A percentile compares a stretch with the other conserved stretches of the same genome.
Evolutionary conservation across 2,329 filamentous ascomycete species (phyloP).

Genomic region (Hypoxylon sp.): DNA sequence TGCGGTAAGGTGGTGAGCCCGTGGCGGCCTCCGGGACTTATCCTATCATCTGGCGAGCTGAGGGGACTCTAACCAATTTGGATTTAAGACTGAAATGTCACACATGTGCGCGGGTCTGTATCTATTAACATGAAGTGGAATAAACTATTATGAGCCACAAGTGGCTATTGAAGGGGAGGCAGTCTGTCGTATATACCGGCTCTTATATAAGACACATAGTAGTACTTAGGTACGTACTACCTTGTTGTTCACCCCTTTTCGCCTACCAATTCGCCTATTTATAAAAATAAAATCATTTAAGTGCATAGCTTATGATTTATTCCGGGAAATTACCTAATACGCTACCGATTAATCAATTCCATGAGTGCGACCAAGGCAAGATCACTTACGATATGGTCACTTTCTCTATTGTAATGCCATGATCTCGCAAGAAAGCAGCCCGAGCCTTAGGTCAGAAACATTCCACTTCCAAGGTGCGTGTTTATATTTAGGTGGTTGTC

Average conservation of each 20-base stretch:
- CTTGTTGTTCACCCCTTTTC: no score
- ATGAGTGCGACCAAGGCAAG: no score
- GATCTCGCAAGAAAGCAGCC: background rate
- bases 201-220: background rate
- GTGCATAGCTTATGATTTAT: no score
- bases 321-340: no score
- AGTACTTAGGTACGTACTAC: background rate
- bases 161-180: background rate
- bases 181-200: background rate
- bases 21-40: background rate
- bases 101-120: no score
- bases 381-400: background rate
- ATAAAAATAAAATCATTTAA: no score
- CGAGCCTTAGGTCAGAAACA: background rate
- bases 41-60: background rate
- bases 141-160: no score
- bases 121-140: background rate
- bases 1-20: background rate
- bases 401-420: background rate
- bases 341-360: no score
- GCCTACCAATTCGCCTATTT: no score
- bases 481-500: background rate
- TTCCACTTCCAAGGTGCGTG: background rate
- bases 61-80: background rate
- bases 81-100: no score